Conservation (phyloP, 148 eudicot genomes). For the Polygonum maritimum region DNA sequence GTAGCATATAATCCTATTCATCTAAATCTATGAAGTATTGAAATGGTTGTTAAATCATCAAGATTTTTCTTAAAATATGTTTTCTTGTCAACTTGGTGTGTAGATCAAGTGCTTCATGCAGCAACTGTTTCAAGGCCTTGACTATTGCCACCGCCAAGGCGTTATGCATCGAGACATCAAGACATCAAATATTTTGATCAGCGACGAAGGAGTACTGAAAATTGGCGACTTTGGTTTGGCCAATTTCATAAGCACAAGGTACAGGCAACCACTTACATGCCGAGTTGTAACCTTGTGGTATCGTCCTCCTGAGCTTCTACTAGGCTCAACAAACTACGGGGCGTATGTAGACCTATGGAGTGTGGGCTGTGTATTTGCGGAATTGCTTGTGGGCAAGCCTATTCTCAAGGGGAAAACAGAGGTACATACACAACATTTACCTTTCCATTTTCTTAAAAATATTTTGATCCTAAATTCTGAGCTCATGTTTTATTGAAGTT, state of each 20-base stretch:
- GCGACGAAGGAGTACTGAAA: slow-evolving; percentile 68
- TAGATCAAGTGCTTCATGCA: slow-evolving; percentile 86
- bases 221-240: slow-evolving; percentile 93
- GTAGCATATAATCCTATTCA: neutral
- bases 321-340: slow-evolving; percentile 79
- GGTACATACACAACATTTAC: slow-evolving; percentile 24
- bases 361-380: slow-evolving; percentile 87
- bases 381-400: slow-evolving; percentile 64
- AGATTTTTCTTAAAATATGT: neutral
- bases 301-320: slow-evolving; percentile 88
- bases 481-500: neutral
- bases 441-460: neutral
- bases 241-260: slow-evolving; percentile 37
- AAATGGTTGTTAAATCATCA: neutral
- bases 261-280: slow-evolving; percentile 64
- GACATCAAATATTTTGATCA: slow-evolving; percentile 69
- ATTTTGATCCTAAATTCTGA: slow-evolving; percentile 8
- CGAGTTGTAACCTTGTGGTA: slow-evolving; percentile 97
- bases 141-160: slow-evolving; percentile 77
- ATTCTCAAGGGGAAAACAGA: slow-evolving; percentile 87
- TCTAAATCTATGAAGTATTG: neutral
- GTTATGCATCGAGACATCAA: slow-evolving; percentile 85
- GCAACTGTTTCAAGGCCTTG: slow-evolving; percentile 64
- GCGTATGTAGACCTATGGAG: slow-evolving; percentile 85
- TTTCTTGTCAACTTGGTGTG: slow-evolving; percentile 7